Percentiles rank a stretch among this genome's conserved stretches.
phyloP scores from a whole-genome alignment of 176 grass and related monocot species.

The Cocos nucifera region DNA sequence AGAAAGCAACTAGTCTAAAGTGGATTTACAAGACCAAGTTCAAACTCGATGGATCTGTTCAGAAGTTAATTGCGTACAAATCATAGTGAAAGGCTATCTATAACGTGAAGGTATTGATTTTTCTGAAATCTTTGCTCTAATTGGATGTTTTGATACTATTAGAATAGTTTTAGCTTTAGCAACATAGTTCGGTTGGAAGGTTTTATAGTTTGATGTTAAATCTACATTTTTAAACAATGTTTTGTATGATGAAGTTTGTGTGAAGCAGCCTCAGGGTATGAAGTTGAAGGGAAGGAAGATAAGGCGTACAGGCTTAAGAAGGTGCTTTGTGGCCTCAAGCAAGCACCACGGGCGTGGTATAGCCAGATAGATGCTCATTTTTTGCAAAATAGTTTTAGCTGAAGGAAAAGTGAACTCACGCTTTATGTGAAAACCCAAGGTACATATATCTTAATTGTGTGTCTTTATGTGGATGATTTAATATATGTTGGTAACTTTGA shows the following conservation, averaged over 20 bases:
- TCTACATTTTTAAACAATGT: background rate
- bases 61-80: too few species aligned
- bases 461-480: background rate
- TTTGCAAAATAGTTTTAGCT: too few species aligned
- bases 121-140: background rate
- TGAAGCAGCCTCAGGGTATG: background rate
- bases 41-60: too few species aligned
- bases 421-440: background rate
- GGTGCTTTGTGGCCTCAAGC: background rate
- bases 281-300: background rate
- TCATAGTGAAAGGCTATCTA: too few species aligned
- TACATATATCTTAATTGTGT: background rate
- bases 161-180: background rate
- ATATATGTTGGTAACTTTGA: background rate
- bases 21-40: too few species aligned
- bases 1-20: too few species aligned
- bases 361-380: too few species aligned
- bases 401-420: too few species aligned
- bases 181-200: background rate
- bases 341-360: background rate
- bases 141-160: background rate
- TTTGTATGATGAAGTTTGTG: background rate
- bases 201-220: background rate
- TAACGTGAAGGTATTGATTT: background rate
- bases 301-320: background rate